Percentiles rank a stretch among this genome's conserved stretches.
Evolutionary conservation across 2,329 filamentous ascomycete genomes (phyloP).

Genomic region (Dactylellina haptotyla): DNA sequence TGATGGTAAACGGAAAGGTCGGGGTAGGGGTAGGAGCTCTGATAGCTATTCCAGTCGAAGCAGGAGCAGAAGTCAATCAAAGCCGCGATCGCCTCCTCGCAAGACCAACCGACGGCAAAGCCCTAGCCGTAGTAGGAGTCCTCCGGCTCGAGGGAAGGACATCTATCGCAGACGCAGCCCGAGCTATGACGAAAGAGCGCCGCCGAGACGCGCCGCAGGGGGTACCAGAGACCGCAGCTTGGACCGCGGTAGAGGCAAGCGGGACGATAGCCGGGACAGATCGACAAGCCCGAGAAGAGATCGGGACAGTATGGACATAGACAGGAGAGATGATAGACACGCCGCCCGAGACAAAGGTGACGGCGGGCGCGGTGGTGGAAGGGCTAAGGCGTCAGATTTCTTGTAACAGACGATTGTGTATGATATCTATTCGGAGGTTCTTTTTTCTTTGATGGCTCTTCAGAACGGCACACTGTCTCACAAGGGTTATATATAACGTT

Average conservation of each 20-base stretch:
- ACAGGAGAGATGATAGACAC: conserved; percentile 52
- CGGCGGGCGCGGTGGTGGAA: conserved; percentile 54
- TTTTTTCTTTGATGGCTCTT: too few relatives aligned
- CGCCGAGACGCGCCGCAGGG: conserved; percentile 4
- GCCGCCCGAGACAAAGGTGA: conserved; percentile 35
- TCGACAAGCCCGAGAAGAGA: conserved; percentile 35
- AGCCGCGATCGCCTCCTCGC: conserved; percentile 29
- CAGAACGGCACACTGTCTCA: too few relatives aligned
- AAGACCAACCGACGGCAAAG: conserved; percentile 42
- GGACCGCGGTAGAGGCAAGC: conserved; percentile 28
- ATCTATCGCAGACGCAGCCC: conserved; percentile 40
- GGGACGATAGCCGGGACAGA: conserved; percentile 44
- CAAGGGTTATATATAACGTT: too few relatives aligned
- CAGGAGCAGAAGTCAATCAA: conserved; percentile 57
- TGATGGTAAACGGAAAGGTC: conserved; percentile 59
- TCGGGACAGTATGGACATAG: conserved; percentile 38
- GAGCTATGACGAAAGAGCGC: conserved; percentile 42
- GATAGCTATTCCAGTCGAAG: conserved; percentile 59
- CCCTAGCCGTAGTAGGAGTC: conserved; percentile 50
- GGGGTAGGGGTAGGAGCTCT: conserved; percentile 60
- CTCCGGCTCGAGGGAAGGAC: conserved; percentile 34
- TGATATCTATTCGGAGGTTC: conserved; percentile 7
- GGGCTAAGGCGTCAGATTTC: conserved; percentile 58
- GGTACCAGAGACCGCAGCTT: conserved; percentile 7
- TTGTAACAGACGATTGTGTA: conserved; percentile 52